Percentiles rank a stretch among this genome's conserved stretches.
phyloP scores from a whole-genome alignment of 2,329 filamentous ascomycete genomes.

The Sclerotinia trifoliorum region DNA sequence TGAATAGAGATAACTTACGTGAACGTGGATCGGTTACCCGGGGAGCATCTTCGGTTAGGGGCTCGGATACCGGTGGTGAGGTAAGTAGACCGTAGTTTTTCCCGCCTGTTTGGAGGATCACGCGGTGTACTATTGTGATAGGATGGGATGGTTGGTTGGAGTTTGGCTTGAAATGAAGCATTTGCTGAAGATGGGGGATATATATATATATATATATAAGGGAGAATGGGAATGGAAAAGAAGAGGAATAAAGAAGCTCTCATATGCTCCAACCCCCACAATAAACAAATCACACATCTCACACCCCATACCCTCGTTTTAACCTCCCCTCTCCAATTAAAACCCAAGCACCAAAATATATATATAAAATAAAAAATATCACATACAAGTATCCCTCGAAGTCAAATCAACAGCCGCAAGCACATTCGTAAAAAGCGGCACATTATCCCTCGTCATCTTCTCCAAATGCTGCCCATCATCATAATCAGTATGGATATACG shows the following conservation, averaged over 20 bases:
- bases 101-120: slow-evolving; percentile 16
- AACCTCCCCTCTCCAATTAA: too few species aligned
- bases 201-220: too few species aligned
- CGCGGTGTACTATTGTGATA: background rate
- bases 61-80: background rate
- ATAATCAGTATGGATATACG: slow-evolving; percentile 15
- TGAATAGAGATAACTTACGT: background rate
- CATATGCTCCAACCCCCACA: too few species aligned
- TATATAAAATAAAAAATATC: too few species aligned
- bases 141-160: background rate
- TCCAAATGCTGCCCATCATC: background rate
- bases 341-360: background rate
- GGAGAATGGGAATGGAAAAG: too few species aligned
- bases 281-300: too few species aligned
- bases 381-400: background rate
- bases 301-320: too few species aligned
- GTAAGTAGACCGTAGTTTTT: slow-evolving; percentile 8
- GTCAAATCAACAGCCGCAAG: slow-evolving; percentile 2
- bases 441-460: slow-evolving; percentile 1
- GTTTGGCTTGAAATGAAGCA: too few species aligned
- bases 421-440: slow-evolving; percentile 8
- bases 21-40: background rate
- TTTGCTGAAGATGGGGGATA: too few species aligned
- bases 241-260: background rate
- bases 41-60: slow-evolving; percentile 7